A percentile compares a stretch with the other conserved stretches of the same genome.
These are phyloP conservation scores for Fusarium poae DNA, from an alignment of 2,329 filamentous ascomycete genomes.

Conservation along the genomic window DNA sequence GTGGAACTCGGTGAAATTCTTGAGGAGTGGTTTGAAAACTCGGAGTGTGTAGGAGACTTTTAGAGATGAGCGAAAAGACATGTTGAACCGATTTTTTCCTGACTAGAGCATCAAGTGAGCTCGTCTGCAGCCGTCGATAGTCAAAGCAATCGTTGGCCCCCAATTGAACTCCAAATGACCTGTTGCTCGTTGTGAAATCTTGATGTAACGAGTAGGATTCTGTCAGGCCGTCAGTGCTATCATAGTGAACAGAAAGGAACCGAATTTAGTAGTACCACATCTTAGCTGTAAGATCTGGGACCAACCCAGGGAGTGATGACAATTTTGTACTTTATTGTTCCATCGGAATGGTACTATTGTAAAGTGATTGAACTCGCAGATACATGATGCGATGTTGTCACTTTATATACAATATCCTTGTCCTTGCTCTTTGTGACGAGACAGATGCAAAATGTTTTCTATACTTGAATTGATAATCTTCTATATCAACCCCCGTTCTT, in stretches of 20 bases:
- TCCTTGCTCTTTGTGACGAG: background rate
- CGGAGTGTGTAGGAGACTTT: conserved; percentile 50
- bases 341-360: background rate
- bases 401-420: background rate
- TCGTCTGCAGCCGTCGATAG: conserved; percentile 42
- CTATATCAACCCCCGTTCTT: background rate
- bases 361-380: background rate
- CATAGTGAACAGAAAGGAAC: no score
- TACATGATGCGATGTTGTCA: background rate
- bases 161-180: background rate
- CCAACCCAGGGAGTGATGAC: background rate
- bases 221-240: background rate
- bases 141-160: conserved; percentile 39
- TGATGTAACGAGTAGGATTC: background rate
- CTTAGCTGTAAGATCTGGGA: background rate
- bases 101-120: conserved; percentile 54
- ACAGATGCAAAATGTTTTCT: background rate
- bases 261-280: background rate
- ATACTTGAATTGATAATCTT: background rate
- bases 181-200: conserved; percentile 15
- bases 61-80: conserved; percentile 43
- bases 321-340: background rate
- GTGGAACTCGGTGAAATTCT: conserved; percentile 37
- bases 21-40: conserved; percentile 41
- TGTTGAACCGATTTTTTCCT: conserved; percentile 39